A percentile compares a stretch with the other conserved stretches of the same genome.
Conservation (phyloP, 2,329 filamentous ascomycete species). For the Cladorrhinum sp. region DNA sequence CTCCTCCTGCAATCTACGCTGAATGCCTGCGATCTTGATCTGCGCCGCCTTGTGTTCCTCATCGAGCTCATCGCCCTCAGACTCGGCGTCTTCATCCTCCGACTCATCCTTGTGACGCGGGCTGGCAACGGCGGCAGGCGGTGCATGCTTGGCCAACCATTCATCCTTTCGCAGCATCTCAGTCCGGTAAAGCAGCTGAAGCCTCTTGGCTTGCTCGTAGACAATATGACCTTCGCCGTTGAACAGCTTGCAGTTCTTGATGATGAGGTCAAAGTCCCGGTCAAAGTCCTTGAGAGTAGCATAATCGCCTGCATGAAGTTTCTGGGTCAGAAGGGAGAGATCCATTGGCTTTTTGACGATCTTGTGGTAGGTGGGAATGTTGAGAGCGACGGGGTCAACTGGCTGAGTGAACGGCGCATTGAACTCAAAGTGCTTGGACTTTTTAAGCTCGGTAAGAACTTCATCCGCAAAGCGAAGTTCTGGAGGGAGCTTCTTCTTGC, state of each 20-base stretch:
- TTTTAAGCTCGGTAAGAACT: constrained; percentile 73
- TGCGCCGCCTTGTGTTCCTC: constrained; percentile 36
- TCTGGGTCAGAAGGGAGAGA: constrained; percentile 73
- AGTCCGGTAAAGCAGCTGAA: constrained; percentile 71
- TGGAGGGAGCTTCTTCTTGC: constrained; percentile 85
- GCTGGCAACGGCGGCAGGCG: constrained; percentile 52
- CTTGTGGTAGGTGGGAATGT: constrained; percentile 89
- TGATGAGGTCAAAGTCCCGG: constrained; percentile 75
- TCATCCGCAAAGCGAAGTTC: constrained; percentile 90
- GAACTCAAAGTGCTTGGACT: constrained; percentile 64
- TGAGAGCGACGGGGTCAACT: constrained; percentile 89
- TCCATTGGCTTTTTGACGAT: constrained; percentile 98
- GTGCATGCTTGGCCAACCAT: constrained; percentile 76
- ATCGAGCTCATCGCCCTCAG: constrained; percentile 58
- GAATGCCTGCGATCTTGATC: constrained; percentile 50
- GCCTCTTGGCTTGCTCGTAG: constrained; percentile 65
- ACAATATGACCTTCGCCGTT: constrained; percentile 74
- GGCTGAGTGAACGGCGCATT: constrained; percentile 76
- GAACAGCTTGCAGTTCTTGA: constrained; percentile 89
- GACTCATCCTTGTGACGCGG: constrained; percentile 68
- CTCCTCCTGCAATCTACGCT: constrained; percentile 53
- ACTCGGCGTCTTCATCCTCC: constrained; percentile 66
- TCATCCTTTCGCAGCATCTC: constrained; percentile 76
- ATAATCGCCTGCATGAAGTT: constrained; percentile 77
- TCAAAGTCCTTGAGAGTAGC: constrained; percentile 81